These are phyloP conservation scores for Exophiala phaeomuriformis DNA, from an alignment of 2,329 filamentous ascomycete genomes.

Conservation along the genomic window DNA sequence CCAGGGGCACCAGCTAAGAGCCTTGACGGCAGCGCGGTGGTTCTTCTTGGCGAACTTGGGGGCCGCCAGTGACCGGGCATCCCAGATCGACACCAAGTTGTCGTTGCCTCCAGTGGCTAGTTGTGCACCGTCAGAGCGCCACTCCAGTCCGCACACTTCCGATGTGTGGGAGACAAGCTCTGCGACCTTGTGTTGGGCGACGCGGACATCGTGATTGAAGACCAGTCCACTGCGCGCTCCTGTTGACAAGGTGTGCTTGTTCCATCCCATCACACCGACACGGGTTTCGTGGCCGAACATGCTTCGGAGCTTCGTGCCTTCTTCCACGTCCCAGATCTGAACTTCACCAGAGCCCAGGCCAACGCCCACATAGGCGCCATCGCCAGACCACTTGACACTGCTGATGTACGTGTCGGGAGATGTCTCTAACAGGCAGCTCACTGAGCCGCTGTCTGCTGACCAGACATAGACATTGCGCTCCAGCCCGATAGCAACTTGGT, in stretches of 20 bases:
- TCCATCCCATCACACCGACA: constrained; percentile 98
- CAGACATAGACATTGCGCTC: constrained; percentile 97
- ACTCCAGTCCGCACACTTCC: constrained; percentile 95
- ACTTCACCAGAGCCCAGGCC: constrained; percentile 93
- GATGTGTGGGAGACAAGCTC: constrained; percentile 96
- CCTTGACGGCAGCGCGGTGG: constrained; percentile 98
- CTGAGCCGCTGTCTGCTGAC: constrained; percentile 89
- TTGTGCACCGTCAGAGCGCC: constrained; percentile 92
- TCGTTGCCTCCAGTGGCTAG: constrained; percentile 97
- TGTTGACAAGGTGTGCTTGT: constrained; percentile 93
- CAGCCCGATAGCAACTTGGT: constrained; percentile 95
- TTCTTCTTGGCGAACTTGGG: constrained; percentile 99
- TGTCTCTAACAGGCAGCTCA: constrained; percentile 82
- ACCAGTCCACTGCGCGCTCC: constrained; percentile 91
- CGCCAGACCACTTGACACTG: constrained; percentile 97
- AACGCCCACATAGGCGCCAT: constrained; percentile 92
- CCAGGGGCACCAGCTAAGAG: constrained; percentile 97
- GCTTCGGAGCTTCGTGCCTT: constrained; percentile 89
- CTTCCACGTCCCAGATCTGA: constrained; percentile 72
- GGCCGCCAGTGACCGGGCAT: constrained; percentile 82
- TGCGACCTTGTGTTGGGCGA: constrained; percentile 95
- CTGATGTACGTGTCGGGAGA: constrained; percentile 88
- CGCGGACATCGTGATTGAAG: constrained; percentile 88
- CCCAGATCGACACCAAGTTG: constrained; percentile 98
- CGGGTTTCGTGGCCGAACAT: constrained; percentile 97